Conservation (phyloP, 1,284 basidiomycete species). For the Phlebopus sp. region DNA sequence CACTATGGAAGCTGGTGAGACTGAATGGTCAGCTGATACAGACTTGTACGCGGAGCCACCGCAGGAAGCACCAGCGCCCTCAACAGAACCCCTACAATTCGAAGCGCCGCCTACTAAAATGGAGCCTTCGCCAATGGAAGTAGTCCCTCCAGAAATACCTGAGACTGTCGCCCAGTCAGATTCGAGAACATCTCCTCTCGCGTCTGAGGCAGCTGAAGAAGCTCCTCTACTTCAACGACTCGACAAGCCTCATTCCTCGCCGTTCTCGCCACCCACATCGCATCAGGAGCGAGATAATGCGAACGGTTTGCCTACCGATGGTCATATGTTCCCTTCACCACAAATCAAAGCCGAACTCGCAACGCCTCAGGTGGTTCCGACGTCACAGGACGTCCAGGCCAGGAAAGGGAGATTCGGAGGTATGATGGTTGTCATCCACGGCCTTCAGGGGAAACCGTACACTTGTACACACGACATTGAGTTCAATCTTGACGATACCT, state of each 20-base stretch:
- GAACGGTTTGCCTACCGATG: no score
- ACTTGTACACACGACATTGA: conserved; percentile 21
- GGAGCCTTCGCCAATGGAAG: not conserved
- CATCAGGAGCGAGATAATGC: no score
- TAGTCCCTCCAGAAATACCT: not conserved
- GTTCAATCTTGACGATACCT: conserved; percentile 19
- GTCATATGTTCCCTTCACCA: no score
- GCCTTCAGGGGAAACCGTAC: conserved; percentile 20
- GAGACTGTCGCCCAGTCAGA: no score
- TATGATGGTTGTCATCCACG: conserved; percentile 19
- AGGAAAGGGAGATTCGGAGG: conserved; percentile 14
- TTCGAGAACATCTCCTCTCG: no score
- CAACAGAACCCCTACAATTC: not conserved
- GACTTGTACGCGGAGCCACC: not conserved
- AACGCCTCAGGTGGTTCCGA: no score
- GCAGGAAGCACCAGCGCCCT: not conserved
- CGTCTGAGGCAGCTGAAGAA: not conserved
- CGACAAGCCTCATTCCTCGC: no score
- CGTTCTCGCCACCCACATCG: no score
- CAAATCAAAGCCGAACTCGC: no score
- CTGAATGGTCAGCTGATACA: not conserved
- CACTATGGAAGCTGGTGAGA: no score
- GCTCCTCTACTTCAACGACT: no score
- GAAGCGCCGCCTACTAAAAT: not conserved
- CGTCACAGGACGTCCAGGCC: not conserved